A percentile compares a stretch with the other conserved stretches of the same genome.
phyloP scores from a whole-genome alignment of 2,329 filamentous ascomycete species.

The Onygenales sp. region DNA sequence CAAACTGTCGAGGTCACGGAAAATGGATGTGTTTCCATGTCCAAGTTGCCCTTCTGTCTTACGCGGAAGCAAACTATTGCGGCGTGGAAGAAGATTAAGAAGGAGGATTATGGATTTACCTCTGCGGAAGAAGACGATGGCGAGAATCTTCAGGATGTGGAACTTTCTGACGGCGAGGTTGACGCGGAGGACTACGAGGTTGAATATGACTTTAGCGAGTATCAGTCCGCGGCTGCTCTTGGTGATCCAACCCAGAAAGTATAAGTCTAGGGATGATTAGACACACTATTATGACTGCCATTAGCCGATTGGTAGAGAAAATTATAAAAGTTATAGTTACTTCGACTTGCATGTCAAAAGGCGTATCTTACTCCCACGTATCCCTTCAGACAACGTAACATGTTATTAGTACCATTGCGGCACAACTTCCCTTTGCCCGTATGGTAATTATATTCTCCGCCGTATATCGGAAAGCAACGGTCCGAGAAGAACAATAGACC shows the following conservation, averaged over 20 bases:
- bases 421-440: too few relatives aligned
- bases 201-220: slow-evolving; percentile 27
- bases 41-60: slow-evolving; percentile 24
- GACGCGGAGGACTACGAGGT: slow-evolving; percentile 25
- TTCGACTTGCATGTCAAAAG: too few relatives aligned
- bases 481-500: too few relatives aligned
- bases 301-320: too few relatives aligned
- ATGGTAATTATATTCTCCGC: too few relatives aligned
- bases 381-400: too few relatives aligned
- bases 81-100: slow-evolving; percentile 25
- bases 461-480: too few relatives aligned
- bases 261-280: slow-evolving; percentile 1
- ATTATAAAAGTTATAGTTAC: too few relatives aligned
- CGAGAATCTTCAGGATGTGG: slow-evolving; percentile 24
- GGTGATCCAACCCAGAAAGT: slow-evolving; percentile 14
- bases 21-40: slow-evolving; percentile 21
- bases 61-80: slow-evolving; percentile 25
- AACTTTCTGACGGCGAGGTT: slow-evolving; percentile 23
- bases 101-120: slow-evolving; percentile 25
- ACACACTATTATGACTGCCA: too few relatives aligned
- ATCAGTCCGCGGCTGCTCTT: slow-evolving; percentile 14
- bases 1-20: slow-evolving; percentile 23
- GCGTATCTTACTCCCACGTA: too few relatives aligned
- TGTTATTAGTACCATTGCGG: too few relatives aligned
- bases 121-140: slow-evolving; percentile 23